phyloP scores from a whole-genome alignment of 768 basidiomycete species.

The Tylopilus cervinicoccineus region DNA sequence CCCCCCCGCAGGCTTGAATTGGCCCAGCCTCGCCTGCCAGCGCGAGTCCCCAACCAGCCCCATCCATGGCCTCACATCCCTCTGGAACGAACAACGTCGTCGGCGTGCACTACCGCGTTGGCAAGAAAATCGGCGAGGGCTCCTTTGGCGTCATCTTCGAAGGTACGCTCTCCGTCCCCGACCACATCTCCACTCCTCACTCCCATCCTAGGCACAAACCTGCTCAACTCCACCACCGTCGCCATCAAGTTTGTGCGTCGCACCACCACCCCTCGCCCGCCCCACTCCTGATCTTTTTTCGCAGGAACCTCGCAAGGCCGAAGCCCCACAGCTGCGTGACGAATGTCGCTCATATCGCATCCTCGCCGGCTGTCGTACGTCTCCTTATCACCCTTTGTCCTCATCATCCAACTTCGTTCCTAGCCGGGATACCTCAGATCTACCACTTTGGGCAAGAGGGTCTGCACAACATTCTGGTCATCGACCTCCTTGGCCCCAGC shows the following conservation, averaged over 20 bases:
- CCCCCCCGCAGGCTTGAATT: conserved; percentile 26
- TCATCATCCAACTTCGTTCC: conserved; percentile 18
- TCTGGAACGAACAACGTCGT: conserved; percentile 74
- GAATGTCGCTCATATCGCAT: conserved; percentile 98
- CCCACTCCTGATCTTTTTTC: conserved; percentile 13
- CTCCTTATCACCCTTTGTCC: conserved; percentile 4
- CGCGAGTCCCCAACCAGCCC: conserved; percentile 12
- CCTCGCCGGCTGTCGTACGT: conserved; percentile 84
- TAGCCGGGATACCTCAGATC: conserved; percentile 97
- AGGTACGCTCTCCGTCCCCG: conserved; percentile 40
- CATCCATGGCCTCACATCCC: conserved; percentile 51
- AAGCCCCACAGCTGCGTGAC: conserved; percentile 96
- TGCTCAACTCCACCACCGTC: conserved; percentile 97
- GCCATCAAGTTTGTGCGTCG: conserved; percentile 98
- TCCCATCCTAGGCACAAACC: conserved; percentile 73
- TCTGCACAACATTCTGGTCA: conserved; percentile 96
- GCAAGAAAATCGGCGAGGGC: conserved; percentile 99
- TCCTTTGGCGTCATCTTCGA: conserved; percentile 96
- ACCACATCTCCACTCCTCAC: background rate
- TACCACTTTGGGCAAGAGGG: conserved; percentile 99
- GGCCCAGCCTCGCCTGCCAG: conserved; percentile 24
- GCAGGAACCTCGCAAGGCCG: conserved; percentile 87
- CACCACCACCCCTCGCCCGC: background rate
- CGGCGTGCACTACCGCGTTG: conserved; percentile 95
- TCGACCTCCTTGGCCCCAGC: conserved; percentile 95